Evolutionary conservation across 1,284 basidiomycete genomes (phyloP).

Genomic region (Tylopilus sp.): DNA sequence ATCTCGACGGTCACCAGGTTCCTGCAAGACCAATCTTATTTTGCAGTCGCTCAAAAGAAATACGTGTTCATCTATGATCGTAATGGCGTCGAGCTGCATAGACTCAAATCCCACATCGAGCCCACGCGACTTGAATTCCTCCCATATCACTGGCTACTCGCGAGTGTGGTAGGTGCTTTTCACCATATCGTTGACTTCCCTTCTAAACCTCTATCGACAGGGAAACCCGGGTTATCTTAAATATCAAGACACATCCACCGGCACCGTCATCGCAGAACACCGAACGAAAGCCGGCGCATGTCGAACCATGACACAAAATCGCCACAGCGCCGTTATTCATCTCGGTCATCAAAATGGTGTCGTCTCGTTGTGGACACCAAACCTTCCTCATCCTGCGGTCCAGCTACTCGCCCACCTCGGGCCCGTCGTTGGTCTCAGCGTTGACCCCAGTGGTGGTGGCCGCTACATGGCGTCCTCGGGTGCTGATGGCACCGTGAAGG

Average conservation of each 20-base stretch:
- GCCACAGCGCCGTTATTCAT: conserved; percentile 92
- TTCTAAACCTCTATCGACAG: conserved; percentile 47
- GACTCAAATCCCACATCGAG: conserved; percentile 88
- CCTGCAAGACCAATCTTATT: conserved; percentile 93
- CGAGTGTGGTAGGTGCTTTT: conserved; percentile 74
- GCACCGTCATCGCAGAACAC: conserved; percentile 88
- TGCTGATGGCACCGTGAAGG: conserved; percentile 90
- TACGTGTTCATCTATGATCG: conserved; percentile 97
- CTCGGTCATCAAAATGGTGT: conserved; percentile 94
- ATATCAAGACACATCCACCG: conserved; percentile 98
- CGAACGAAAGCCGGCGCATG: conserved; percentile 93
- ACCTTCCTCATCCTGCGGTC: conserved; percentile 91
- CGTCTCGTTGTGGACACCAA: conserved; percentile 97
- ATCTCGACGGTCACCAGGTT: conserved; percentile 63
- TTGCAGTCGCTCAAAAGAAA: conserved; percentile 97
- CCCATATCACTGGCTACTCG: conserved; percentile 96
- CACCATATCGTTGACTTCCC: neutral
- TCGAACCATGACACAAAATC: conserved; percentile 91
- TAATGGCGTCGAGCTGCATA: conserved; percentile 94
- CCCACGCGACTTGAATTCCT: conserved; percentile 93
- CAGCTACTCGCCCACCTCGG: conserved; percentile 93
- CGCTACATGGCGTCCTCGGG: conserved; percentile 94
- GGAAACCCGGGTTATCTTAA: conserved; percentile 93
- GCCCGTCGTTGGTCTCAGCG: conserved; percentile 83
- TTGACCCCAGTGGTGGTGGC: conserved; percentile 88